Conservation (phyloP, 2,329 filamentous ascomycete genomes). For the Triangularia setosa region DNA sequence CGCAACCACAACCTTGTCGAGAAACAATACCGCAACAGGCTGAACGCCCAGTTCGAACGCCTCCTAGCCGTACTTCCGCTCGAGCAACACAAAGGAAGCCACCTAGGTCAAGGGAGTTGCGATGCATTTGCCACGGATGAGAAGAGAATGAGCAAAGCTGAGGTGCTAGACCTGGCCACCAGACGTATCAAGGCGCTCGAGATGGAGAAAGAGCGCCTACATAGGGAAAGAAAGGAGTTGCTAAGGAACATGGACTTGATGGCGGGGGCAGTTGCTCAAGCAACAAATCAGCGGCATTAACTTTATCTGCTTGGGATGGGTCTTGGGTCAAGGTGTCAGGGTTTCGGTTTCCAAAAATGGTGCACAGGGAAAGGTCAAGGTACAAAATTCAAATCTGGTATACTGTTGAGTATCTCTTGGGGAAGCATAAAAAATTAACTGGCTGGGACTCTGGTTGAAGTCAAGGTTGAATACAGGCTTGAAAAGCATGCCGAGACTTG, state of each 20-base stretch:
- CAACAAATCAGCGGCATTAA: neutral
- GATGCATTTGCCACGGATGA: constrained; percentile 10
- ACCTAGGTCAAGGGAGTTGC: neutral
- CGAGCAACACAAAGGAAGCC: constrained; percentile 22
- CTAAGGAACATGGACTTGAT: constrained; percentile 24
- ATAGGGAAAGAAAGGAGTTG: constrained; percentile 30
- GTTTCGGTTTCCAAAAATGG: neutral
- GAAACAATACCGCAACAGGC: constrained; percentile 34
- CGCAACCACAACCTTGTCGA: constrained; percentile 35
- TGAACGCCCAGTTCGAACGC: constrained; percentile 34
- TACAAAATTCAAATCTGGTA: neutral
- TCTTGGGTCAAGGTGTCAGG: neutral
- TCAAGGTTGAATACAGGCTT: neutral
- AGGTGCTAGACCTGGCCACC: constrained; percentile 36
- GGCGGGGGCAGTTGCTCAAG: neutral
- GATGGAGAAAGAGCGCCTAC: constrained; percentile 28
- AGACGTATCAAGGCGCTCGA: constrained; percentile 33
- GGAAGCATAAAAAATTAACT: neutral
- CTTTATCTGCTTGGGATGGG: neutral
- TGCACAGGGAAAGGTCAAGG: neutral
- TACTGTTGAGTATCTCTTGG: neutral
- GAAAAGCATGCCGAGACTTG: neutral
- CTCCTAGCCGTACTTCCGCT: constrained; percentile 30
- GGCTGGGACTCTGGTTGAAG: no score
- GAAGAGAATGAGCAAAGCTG: constrained; percentile 35